phyloP scores from a whole-genome alignment of 805 yeast genomes.

The Sungouiozyma intestinalis region DNA sequence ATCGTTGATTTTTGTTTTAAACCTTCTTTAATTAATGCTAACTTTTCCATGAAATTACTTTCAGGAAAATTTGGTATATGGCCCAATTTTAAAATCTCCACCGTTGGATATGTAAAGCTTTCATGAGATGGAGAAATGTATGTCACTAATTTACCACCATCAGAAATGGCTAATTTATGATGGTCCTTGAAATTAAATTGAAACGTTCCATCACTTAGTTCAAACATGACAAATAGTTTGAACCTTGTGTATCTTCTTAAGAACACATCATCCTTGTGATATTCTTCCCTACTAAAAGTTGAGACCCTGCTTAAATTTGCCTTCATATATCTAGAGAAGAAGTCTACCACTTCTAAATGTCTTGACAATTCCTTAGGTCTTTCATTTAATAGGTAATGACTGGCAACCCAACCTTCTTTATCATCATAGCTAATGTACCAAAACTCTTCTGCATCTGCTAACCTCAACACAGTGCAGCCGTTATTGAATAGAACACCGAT shows the following conservation, averaged over 20 bases:
- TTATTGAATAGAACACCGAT: conserved; percentile 87
- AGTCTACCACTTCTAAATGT: conserved; percentile 77
- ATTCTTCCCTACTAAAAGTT: conserved; percentile 39
- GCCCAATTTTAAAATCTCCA: conserved; percentile 38
- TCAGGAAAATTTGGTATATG: conserved; percentile 38
- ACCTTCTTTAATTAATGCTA: conserved; percentile 55
- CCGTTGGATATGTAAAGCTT: conserved; percentile 54
- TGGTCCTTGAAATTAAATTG: conserved; percentile 96
- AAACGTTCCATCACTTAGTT: conserved; percentile 80
- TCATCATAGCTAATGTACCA: conserved; percentile 48
- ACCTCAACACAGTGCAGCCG: conserved; percentile 68
- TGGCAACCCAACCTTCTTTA: conserved; percentile 44
- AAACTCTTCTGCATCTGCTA: conserved; percentile 51
- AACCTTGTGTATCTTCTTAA: conserved; percentile 76
- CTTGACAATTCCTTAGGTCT: conserved; percentile 44
- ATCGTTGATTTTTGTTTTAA: conserved; percentile 32
- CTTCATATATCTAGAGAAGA: conserved; percentile 86
- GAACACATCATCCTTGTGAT: conserved; percentile 56
- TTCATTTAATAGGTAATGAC: conserved; percentile 34
- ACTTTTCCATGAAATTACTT: conserved; percentile 36
- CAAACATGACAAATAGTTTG: conserved; percentile 78
- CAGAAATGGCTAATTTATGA: conserved; percentile 73
- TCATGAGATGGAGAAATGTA: conserved; percentile 71
- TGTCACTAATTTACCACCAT: conserved; percentile 64
- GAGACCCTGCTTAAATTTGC: conserved; percentile 77